Base-by-base conservation (phyloP, 805 yeast genomes). In the Barnettozyma californica region DNA sequence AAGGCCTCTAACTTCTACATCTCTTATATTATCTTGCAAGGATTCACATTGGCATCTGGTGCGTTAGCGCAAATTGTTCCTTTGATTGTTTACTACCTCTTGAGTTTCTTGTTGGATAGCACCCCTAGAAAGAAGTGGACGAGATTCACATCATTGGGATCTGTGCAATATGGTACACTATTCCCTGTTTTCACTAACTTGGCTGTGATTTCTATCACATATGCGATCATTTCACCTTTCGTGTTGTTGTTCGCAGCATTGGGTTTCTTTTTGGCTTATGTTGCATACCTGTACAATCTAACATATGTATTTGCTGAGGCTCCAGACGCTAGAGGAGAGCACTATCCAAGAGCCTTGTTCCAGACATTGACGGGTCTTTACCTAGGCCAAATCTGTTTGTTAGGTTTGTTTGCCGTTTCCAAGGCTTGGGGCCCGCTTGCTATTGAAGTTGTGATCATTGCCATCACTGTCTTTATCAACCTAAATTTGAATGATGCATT, bases 361-460 rank as follows among this genome's bases (percentile, higher is more conserved):
- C 97, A 92, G 69, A 84, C 95, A 1, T 76, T 92, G 63, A 83
- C 83, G 35, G 99, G 99, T 49, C 66, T 94, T 40, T 92, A 92
- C 65, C 65, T 92, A 41, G 96, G 96, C 36, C 91, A 92, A 67
- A 68, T 90, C 20, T 88, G 96, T 71, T 59, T 94, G 53, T 64
- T 94, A 46, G 97, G 97, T 47, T 67, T 94, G 48, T 91, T 89
- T 63, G 87, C 80, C 16, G 95, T 92, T 48, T 90, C 95, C 52
- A 88, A 88, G 73, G 85, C 95, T 38, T 92, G 97, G 97, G 98
- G 97, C 41, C 95, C 97, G 34, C 75, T 90, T 54, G 87, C 83
- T 3, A 68, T 92, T 46, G 87, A 86, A 64, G 82, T 80, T 1
- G 73, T 91, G 45, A 72, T 84, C 38, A 59, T 88, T 13, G 77